phyloP scores from a whole-genome alignment of 257 asterid species.

The Plectranthus barbatus region DNA sequence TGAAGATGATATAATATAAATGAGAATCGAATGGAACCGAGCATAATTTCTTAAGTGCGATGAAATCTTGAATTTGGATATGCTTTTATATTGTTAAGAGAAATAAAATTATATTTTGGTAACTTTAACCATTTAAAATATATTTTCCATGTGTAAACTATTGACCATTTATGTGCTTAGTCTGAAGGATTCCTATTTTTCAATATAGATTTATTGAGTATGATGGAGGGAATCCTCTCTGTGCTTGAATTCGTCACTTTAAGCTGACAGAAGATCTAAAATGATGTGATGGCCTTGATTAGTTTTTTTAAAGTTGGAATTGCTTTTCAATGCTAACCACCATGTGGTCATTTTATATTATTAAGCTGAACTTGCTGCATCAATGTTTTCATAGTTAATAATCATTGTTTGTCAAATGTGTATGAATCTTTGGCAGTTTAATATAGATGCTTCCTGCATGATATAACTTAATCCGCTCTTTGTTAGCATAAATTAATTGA shows the following conservation, averaged over 20 bases:
- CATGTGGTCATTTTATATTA: background rate
- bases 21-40: background rate
- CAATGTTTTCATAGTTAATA: background rate
- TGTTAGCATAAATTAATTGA: background rate
- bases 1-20: background rate
- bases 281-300: background rate
- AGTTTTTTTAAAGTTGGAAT: background rate
- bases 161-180: background rate
- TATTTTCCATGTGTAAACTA: background rate
- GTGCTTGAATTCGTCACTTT: background rate
- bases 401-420: too few species aligned
- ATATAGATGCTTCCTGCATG: background rate
- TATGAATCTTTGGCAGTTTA: background rate
- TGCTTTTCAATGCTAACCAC: background rate
- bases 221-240: background rate
- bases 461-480: background rate
- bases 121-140: background rate
- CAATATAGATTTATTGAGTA: background rate
- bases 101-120: background rate
- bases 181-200: background rate
- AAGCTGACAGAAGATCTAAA: background rate
- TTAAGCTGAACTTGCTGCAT: background rate
- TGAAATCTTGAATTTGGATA: too few species aligned
- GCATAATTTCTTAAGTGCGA: background rate
- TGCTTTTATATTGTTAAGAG: background rate